These are phyloP conservation scores for Lachancea sp. DNA, from an alignment of 805 yeast genomes.

Conservation along the genomic window DNA sequence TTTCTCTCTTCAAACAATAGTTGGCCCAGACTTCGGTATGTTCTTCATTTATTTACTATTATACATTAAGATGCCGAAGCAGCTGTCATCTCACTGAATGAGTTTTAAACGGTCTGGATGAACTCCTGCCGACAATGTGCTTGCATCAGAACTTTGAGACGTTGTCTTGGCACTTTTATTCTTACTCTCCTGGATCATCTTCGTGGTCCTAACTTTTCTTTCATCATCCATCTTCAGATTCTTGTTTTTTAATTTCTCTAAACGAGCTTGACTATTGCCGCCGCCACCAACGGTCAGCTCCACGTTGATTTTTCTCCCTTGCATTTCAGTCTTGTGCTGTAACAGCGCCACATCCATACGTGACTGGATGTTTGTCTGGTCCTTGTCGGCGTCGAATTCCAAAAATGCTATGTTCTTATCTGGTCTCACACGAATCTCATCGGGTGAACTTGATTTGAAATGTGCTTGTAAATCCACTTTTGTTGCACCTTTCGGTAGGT, in stretches of 20 bases:
- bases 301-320: conserved; percentile 79
- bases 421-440: conserved; percentile 65
- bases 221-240: conserved; percentile 71
- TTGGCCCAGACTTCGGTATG: too few species aligned
- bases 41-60: background rate
- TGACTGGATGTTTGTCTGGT: conserved; percentile 53
- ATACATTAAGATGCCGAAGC: too few species aligned
- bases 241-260: conserved; percentile 68
- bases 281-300: conserved; percentile 99
- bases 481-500: conserved; percentile 68
- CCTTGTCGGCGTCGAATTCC: conserved; percentile 57
- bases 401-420: conserved; percentile 90
- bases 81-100: too few species aligned
- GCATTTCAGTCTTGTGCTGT: conserved; percentile 69
- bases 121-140: conserved; percentile 53
- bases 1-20: too few species aligned
- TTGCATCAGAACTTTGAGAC: conserved; percentile 1
- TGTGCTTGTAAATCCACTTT: conserved; percentile 60
- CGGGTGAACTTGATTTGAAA: conserved; percentile 69
- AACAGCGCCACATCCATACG: conserved; percentile 80
- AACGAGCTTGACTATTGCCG: conserved; percentile 68
- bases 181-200: conserved; percentile 39
- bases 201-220: conserved; percentile 49
- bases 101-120: conserved; percentile 11
- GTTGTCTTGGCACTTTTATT: conserved; percentile 28